phyloP scores from a whole-genome alignment of 2,329 filamentous ascomycete species.

The Talaromyces sp. region DNA sequence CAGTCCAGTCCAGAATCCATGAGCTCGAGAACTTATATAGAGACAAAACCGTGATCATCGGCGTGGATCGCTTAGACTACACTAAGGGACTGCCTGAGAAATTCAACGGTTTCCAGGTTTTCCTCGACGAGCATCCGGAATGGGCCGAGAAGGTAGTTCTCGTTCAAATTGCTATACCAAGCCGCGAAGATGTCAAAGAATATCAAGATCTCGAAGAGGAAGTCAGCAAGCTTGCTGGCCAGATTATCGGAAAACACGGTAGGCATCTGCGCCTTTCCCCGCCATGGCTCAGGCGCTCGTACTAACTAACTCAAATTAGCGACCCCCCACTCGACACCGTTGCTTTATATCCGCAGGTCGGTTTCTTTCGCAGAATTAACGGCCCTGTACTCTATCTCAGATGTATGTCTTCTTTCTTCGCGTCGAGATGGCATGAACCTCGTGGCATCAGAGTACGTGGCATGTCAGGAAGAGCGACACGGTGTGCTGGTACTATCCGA shows the following conservation, averaged over 20 bases:
- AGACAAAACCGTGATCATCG: conserved; percentile 87
- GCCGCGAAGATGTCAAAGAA: conserved; percentile 81
- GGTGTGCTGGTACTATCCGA: conserved; percentile 93
- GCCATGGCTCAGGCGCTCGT: background rate
- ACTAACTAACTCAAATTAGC: conserved; percentile 48
- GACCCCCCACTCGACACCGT: conserved; percentile 92
- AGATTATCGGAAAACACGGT: conserved; percentile 91
- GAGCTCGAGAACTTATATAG: conserved; percentile 80
- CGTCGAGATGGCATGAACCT: conserved; percentile 97
- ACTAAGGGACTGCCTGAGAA: conserved; percentile 98
- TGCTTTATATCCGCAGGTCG: conserved; percentile 93
- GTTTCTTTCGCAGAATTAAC: conserved; percentile 91
- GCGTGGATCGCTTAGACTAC: conserved; percentile 91
- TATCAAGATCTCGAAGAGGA: conserved; percentile 91
- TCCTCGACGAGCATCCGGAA: conserved; percentile 88
- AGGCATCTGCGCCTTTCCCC: conserved; percentile 8
- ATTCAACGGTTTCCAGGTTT: conserved; percentile 86
- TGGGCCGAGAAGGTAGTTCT: conserved; percentile 92
- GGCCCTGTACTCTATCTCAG: conserved; percentile 83
- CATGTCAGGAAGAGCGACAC: conserved; percentile 80
- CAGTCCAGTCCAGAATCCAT: conserved; percentile 78
- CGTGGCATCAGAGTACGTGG: conserved; percentile 95
- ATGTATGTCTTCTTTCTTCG: conserved; percentile 84
- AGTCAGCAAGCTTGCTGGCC: conserved; percentile 87
- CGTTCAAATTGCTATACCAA: conserved; percentile 90